Evolutionary conservation across 768 basidiomycete genomes (phyloP).

Genomic region (Mrakia frigida): DNA sequence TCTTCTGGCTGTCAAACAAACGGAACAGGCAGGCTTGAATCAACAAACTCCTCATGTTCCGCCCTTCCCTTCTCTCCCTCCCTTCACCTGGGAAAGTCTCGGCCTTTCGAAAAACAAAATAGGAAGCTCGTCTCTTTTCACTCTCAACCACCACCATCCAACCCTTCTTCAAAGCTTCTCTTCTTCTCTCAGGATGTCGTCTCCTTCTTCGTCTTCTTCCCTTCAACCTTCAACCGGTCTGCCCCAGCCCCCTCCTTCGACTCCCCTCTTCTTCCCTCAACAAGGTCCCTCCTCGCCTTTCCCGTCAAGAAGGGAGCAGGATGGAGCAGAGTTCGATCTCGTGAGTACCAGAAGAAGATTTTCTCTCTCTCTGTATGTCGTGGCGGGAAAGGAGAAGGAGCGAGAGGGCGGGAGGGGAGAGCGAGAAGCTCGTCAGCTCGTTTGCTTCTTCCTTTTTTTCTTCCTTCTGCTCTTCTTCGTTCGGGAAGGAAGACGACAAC

Average conservation of each 20-base stretch:
- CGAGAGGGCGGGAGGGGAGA: too few relatives aligned
- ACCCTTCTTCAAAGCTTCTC: not conserved
- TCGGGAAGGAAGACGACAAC: not conserved
- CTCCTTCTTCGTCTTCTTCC: not conserved
- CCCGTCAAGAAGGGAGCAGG: not conserved
- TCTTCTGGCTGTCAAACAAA: too few relatives aligned
- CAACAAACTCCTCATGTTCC: too few relatives aligned
- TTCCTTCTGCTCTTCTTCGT: too few relatives aligned
- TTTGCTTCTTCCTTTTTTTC: not conserved
- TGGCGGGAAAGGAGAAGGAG: too few relatives aligned
- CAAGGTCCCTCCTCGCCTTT: not conserved
- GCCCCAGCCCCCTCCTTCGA: conserved; percentile 59
- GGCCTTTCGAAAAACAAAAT: too few relatives aligned
- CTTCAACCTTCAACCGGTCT: conserved; percentile 25
- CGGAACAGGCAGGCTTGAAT: too few relatives aligned
- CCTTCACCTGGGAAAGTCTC: too few relatives aligned
- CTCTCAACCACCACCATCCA: too few relatives aligned
- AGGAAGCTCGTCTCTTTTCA: too few relatives aligned
- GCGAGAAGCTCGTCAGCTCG: not conserved
- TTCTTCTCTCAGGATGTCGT: not conserved
- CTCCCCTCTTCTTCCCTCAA: not conserved
- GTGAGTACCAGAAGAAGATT: not conserved
- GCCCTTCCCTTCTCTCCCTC: too few relatives aligned
- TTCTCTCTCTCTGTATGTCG: not conserved
- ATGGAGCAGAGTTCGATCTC: not conserved